Evolutionary conservation across 2,329 filamentous ascomycete genomes (phyloP).

Genomic region (Fonsecaea monophora): DNA sequence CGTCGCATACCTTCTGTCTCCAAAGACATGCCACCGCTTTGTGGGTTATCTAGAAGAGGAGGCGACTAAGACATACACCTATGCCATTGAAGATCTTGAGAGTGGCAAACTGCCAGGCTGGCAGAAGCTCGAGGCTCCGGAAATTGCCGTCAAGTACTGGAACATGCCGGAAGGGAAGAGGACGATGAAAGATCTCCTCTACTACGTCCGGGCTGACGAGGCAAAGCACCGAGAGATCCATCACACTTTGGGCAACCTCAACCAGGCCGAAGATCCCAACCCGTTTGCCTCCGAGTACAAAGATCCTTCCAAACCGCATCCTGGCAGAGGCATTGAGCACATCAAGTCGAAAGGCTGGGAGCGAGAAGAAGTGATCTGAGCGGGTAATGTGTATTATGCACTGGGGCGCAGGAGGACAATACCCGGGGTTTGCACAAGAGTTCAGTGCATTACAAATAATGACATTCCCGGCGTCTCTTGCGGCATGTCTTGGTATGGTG

Average conservation of each 20-base stretch:
- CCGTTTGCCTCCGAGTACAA: slow-evolving; percentile 87
- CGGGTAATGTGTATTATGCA: background rate
- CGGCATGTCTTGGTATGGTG: background rate
- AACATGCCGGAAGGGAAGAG: slow-evolving; percentile 84
- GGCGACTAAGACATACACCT: slow-evolving; percentile 92
- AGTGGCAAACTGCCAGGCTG: slow-evolving; percentile 82
- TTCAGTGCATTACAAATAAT: background rate
- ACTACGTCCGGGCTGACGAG: slow-evolving; percentile 91
- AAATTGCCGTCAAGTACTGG: slow-evolving; percentile 92
- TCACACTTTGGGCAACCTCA: slow-evolving; percentile 87
- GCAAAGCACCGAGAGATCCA: slow-evolving; percentile 93
- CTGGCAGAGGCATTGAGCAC: slow-evolving; percentile 70
- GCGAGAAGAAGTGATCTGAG: slow-evolving; percentile 73
- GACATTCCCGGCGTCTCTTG: slow-evolving; percentile 2
- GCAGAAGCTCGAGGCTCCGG: slow-evolving; percentile 78
- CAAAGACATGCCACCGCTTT: slow-evolving; percentile 89
- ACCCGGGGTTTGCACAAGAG: background rate
- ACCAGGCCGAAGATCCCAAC: slow-evolving; percentile 87
- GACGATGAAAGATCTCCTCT: slow-evolving; percentile 83
- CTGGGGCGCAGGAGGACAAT: background rate
- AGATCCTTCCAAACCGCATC: slow-evolving; percentile 69
- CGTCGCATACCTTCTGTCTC: slow-evolving; percentile 82
- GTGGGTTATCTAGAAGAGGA: slow-evolving; percentile 98
- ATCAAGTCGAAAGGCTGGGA: slow-evolving; percentile 80
- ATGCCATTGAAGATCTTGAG: slow-evolving; percentile 86